Evolutionary conservation across 2,329 filamentous ascomycete genomes (phyloP), one percentile per base, ranked within the genome.

Genomic region (Botrytis paeoniae): DNA sequence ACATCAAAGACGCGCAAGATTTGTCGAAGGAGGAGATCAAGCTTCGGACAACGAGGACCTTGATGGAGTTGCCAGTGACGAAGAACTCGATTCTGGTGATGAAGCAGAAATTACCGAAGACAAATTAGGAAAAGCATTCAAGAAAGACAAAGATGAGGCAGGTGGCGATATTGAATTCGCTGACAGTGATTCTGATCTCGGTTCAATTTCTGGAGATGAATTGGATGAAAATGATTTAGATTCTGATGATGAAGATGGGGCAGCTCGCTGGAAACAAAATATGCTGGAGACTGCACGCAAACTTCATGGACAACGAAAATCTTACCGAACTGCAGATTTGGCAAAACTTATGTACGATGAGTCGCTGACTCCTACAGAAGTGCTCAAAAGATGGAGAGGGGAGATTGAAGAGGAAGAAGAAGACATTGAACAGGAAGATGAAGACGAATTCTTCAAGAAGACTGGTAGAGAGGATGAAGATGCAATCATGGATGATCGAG

Each of bases 111-210:
- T 91, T 71, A 85, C 86, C 63, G 88, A 90, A 74, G 83, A 84
- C 63, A 90, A 87, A 76, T 81, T 91, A 12, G 89, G 89, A 75
- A 89, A 86, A 75, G 84, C 90, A 79, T 91, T 91, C 81, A 85
- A 85, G 70, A 86, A 86, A 72, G 82, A 61, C 39, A 61, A 61
- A 39, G 35, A 61, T 54, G 86, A 80, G 35, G 85, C 85, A 18
- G 88, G 89, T 37, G 93, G 90, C 43, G 93, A 97, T 71, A 79
- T 98, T 73, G 93, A 91, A 1, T 99, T 98, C 84, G 96, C 96
- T 22, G 96, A 99, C 80, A 97, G 94, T 79, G 97, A 99, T 82
- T 99, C 96, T 0, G 97, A 99, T 81, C 86, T 99, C 7, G 96
- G 96, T 10, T 97, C 95, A 5, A 83, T 98, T 75, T 97, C 93